Evolutionary conservation across 1,284 basidiomycete genomes (phyloP).

Genomic region (Hortiboletus rubellus): DNA sequence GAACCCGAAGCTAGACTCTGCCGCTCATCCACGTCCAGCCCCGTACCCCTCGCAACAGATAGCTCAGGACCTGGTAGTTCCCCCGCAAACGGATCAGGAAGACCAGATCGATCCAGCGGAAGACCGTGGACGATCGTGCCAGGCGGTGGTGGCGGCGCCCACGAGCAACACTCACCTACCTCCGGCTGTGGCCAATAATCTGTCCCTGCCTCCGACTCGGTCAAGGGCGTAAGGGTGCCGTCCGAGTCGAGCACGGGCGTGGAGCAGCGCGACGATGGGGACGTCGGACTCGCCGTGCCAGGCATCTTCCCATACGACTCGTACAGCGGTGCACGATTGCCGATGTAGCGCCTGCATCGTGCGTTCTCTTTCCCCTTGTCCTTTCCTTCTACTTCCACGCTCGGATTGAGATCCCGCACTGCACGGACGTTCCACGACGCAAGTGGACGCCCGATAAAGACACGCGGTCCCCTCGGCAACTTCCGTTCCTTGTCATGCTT

Average conservation of each 20-base stretch:
- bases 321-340: conserved; percentile 16
- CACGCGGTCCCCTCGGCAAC: conserved; percentile 7
- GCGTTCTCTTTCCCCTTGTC: background rate
- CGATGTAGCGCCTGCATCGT: conserved; percentile 20
- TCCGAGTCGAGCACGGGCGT: conserved; percentile 20
- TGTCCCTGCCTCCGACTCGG: conserved; percentile 10
- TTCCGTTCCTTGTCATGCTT: background rate
- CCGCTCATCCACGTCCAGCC: background rate
- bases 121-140: background rate
- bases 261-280: conserved; percentile 7
- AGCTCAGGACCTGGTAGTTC: background rate
- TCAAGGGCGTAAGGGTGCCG: conserved; percentile 8
- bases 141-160: conserved; percentile 19
- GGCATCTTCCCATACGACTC: conserved; percentile 27
- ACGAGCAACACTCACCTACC: conserved; percentile 31
- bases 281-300: background rate
- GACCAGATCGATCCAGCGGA: background rate
- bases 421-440: conserved; percentile 24
- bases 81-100: background rate
- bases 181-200: conserved; percentile 33
- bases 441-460: conserved; percentile 31
- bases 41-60: background rate
- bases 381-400: conserved; percentile 5
- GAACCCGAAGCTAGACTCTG: background rate
- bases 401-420: conserved; percentile 26